Evolutionary conservation across 371 early-diverging fungal genomes (phyloP).

Genomic region (Mortierella sp.): DNA sequence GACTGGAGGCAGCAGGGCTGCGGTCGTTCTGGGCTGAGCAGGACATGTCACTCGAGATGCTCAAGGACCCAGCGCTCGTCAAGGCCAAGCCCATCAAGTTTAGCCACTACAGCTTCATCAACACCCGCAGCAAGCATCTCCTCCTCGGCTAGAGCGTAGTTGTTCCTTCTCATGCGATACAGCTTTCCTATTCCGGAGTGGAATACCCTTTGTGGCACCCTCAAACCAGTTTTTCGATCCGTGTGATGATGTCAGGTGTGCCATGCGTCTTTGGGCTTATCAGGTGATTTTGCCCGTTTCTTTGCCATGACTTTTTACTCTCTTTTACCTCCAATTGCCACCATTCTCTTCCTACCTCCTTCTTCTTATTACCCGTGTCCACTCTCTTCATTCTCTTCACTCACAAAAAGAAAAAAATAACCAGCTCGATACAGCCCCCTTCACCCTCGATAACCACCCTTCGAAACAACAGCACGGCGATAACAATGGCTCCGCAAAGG

Average conservation of each 20-base stretch:
- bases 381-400: too few species aligned
- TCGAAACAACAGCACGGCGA: background rate
- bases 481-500: background rate
- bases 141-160: background rate
- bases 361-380: too few species aligned
- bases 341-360: too few species aligned
- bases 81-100: background rate
- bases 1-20: slow-evolving; percentile 14
- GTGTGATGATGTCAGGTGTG: too few species aligned
- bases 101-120: slow-evolving; percentile 21
- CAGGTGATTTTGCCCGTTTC: too few species aligned
- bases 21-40: slow-evolving; percentile 26
- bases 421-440: background rate
- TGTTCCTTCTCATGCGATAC: background rate
- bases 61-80: background rate
- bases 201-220: too few species aligned
- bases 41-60: background rate
- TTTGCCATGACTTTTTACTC: too few species aligned
- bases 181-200: background rate
- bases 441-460: background rate
- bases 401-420: too few species aligned
- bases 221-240: too few species aligned
- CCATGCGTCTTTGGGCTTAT: too few species aligned
- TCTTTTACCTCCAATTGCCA: too few species aligned
- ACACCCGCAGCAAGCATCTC: slow-evolving; percentile 2